These are phyloP conservation scores for Agarophyton chilense DNA, from an alignment of 23 red algal species.

Conservation along the genomic window DNA sequence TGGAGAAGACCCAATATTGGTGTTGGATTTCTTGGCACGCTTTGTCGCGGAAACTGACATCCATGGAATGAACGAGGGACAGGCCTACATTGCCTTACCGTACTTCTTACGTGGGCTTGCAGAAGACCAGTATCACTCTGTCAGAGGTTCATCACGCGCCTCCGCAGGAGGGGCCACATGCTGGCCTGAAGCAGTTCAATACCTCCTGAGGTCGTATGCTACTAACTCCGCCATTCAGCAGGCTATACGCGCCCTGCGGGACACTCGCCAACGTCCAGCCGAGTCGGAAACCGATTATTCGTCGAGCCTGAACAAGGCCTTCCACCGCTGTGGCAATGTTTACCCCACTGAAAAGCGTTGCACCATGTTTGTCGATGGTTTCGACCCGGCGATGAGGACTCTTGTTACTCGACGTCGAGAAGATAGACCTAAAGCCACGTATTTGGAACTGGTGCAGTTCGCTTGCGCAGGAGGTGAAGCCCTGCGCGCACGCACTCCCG, in stretches of 20 bases:
- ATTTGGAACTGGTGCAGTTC: neutral
- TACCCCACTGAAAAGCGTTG: neutral
- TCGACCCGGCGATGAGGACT: neutral
- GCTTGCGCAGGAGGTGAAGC: neutral
- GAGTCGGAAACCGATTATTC: conserved; percentile 8
- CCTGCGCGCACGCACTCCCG: no score
- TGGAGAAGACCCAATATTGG: neutral
- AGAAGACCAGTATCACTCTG: neutral
- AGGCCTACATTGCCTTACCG: neutral
- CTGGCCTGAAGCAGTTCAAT: conserved; percentile 27
- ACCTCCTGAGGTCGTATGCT: neutral
- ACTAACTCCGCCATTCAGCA: conserved; percentile 13
- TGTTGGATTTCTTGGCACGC: neutral
- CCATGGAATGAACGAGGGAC: neutral
- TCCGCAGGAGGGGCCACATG: neutral
- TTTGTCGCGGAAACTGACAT: neutral
- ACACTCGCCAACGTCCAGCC: neutral
- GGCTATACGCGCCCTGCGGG: neutral
- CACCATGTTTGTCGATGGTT: conserved; percentile 19
- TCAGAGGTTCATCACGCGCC: neutral
- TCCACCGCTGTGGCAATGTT: conserved; percentile 19
- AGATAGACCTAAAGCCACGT: neutral
- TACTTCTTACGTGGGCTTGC: neutral
- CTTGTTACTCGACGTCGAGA: neutral
- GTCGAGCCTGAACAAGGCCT: neutral